Evolutionary conservation across 1,284 basidiomycete species (phyloP), one percentile per base, ranked within the genome.

Genomic region (Exobasidium rhododendri): DNA sequence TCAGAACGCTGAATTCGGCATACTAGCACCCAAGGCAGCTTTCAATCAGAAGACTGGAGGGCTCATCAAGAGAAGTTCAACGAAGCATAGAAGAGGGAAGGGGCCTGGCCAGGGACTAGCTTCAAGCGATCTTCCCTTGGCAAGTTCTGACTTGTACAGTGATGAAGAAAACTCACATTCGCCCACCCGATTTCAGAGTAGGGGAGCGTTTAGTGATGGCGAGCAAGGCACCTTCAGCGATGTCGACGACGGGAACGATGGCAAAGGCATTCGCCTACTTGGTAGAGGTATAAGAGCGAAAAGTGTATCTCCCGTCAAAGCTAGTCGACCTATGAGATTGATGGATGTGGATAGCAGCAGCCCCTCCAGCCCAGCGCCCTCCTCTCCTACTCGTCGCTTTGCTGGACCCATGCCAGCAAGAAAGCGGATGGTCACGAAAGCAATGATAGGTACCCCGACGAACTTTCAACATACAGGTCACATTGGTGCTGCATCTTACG

Each of bases 381-480:
- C 35, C 17, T 40, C 35, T 40, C 35, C 35, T 40, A 10, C 35
- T 10, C 35, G 35, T 40, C 35, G 35, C 17, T 17, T 17, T 40
- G 35, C 17, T 40, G 10, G 10, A 17, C 17, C 35, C 20, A 50
- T 28, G 24, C 58, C 46, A 29, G 62, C 58, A 31, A 11, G 60
- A 26, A 63, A 63, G 47, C 31, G 62, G 7, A 53, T 63, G n/a
- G 46, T 63, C 10, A 45, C n/a, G n/a, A 63, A 63, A 53, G 35
- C 35, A 14, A 55, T 62, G 61, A 63, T 63, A 24, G 62, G 62
- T 2, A 20, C 13, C 10, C 62, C 62, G n/a, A 63, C 59, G 24
- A 63, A 63, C 59, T 63, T 63, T 31, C 61, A 63, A 50, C 62
- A 64, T 47, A 64, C 62, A 14, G 61, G 62, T 26, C 62, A 64